Percentiles rank a stretch among this genome's conserved stretches.
phyloP scores from a whole-genome alignment of 2,329 filamentous ascomycete genomes.

The Aspergillus tubingensis region DNA sequence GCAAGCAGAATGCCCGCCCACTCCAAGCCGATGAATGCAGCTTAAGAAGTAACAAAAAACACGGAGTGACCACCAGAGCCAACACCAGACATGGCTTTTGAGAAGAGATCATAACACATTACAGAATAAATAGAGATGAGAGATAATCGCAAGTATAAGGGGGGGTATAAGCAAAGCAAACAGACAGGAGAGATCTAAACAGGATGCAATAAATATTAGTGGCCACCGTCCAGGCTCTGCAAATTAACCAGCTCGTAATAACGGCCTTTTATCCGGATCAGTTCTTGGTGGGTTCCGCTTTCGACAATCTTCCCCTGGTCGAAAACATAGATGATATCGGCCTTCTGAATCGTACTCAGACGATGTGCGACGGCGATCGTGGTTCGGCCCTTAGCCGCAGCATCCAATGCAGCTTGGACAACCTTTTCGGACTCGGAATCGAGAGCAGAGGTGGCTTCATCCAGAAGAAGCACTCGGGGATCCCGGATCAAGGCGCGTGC shows the following conservation, averaged over 20 bases:
- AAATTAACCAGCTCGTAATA: constrained; percentile 79
- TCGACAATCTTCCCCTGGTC: constrained; percentile 86
- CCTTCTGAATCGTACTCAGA: constrained; percentile 89
- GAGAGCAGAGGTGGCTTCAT: constrained; percentile 67
- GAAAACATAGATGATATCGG: constrained; percentile 95
- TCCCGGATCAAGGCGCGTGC: constrained; percentile 88
- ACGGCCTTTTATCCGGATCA: constrained; percentile 69
- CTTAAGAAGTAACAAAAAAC: background rate
- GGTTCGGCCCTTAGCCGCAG: constrained; percentile 78
- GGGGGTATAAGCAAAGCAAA: background rate
- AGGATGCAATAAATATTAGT: constrained; percentile 20
- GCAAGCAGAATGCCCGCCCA: constrained; percentile 1
- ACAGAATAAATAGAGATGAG: background rate
- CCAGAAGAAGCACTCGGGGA: constrained; percentile 80
- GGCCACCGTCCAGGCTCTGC: constrained; percentile 70
- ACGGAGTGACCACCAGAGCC: background rate
- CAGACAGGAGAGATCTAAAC: constrained; percentile 8
- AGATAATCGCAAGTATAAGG: constrained; percentile 2
- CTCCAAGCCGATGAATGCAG: background rate
- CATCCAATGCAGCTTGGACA: constrained; percentile 72
- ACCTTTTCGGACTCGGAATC: constrained; percentile 55
- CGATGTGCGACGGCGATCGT: constrained; percentile 95
- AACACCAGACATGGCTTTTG: background rate
- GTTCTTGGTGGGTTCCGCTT: constrained; percentile 73
- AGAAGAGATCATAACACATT: background rate